Evolutionary conservation across 108 stramenopile genomes (phyloP), one percentile per base, ranked within the genome.

Genomic region (Skeletonema menzelii): DNA sequence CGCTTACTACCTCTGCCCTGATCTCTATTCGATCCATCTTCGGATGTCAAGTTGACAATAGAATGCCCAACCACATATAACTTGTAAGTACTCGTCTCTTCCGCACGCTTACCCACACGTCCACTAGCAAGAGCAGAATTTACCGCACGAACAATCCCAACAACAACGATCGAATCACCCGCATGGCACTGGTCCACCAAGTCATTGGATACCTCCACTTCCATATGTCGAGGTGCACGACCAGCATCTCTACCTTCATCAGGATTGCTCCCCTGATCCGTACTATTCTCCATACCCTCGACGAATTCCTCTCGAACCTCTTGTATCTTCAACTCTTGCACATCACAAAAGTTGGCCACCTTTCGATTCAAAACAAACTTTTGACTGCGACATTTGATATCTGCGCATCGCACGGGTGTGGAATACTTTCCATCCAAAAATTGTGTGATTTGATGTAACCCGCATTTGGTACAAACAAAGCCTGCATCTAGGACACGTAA

Each of bases 161-260:
- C 85, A n/a, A 99, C 82, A 55, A 86, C 67, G n/a, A 99, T 91
- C 2, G 89, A 90, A 84, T 99, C 98, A 19, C 98, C 98, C 11
- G 98, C 95, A 47, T 96, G 93, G 76, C 96, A 96, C 37, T 72
- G 60, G 84, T 98, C 97, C n/a, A 99, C 97, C 26, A 99, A 74
- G 64, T 97, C 96, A 57, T 91, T 82, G 5, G 75, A 44, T 0
- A 97, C 70, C 66, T 97, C 95, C 59, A 98, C 92, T 64, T 92
- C 89, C 53, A 97, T 80, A 59, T 93, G 91, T 44, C 96, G 88
- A 0, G 94, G 96, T 5, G 94, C 89, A 27, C 90, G 81, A 62
- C 92, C 92, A 3, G 92, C 87, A 64, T 88, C 88, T 11, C 27
- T 74, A 87, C 63, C 75, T 56, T 38, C 68, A 19, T 66, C 49